phyloP scores from a whole-genome alignment of 2,329 filamentous ascomycete genomes.

The Sporothrix variecibatus region DNA sequence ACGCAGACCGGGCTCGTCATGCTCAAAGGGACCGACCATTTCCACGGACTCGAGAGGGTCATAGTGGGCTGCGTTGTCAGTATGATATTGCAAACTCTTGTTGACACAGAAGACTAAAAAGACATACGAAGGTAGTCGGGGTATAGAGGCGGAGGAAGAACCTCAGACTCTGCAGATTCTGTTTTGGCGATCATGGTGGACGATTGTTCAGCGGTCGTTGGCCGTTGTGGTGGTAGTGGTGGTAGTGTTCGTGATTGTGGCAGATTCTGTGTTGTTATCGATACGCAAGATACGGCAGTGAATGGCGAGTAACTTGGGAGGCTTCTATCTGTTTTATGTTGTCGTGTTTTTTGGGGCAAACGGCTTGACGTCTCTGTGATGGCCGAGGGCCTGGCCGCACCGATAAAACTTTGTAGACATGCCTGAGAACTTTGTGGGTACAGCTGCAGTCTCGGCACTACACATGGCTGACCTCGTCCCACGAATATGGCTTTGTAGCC shows the following conservation, averaged over 20 bases:
- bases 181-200: conserved; percentile 26
- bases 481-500: not conserved
- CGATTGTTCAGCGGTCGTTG: not conserved
- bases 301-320: not conserved
- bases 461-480: not conserved
- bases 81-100: not conserved
- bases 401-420: not conserved
- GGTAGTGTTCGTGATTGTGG: too few relatives aligned
- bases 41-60: conserved; percentile 35
- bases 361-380: not conserved
- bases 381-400: not conserved
- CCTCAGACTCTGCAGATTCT: not conserved
- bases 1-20: conserved; percentile 34
- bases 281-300: not conserved
- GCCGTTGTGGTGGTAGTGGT: too few relatives aligned
- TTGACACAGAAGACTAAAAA: too few relatives aligned
- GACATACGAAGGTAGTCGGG: conserved; percentile 34
- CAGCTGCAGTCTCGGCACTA: not conserved
- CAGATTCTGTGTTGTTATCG: not conserved
- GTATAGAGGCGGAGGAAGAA: conserved; percentile 27
- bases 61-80: conserved; percentile 31
- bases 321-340: not conserved
- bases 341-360: not conserved
- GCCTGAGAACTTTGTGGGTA: too few relatives aligned
- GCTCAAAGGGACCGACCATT: conserved; percentile 33